Base-by-base conservation (phyloP, 108 stramenopile genomes). In the Cyclotella choctawhatcheeana region DNA sequence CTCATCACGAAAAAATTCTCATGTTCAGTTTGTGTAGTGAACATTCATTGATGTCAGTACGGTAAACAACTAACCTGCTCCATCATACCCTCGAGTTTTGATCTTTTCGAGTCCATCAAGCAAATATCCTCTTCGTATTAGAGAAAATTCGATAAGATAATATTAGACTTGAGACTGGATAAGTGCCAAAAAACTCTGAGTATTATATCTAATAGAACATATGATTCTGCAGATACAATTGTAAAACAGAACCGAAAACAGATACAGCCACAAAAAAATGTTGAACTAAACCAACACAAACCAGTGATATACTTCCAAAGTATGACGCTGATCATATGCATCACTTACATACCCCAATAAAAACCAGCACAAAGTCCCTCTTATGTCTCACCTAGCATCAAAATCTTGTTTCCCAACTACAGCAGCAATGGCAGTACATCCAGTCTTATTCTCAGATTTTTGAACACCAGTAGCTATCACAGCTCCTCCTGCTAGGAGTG, bases 51-150 rank as follows among this genome's bases (percentile, higher is more conserved):
- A n/a, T n/a, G n/a, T n/a, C n/a, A n/a, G n/a, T n/a, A n/a, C n/a
- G n/a, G n/a, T n/a, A n/a, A n/a, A n/a, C n/a, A n/a, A n/a, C n/a
- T n/a, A n/a, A n/a, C n/a, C n/a, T 10, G 95, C 91, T 14, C 89
- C 88, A 70, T 96, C 95, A 53, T 96, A 96, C 18, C 95, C 95
- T 3, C 93, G 80, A 33, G 93, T 92, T 61, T 90, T 88, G 67
- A 96, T 84, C 67, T 93, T 88, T 44, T 81, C 74, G 51, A 96
- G 76, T 6, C 92, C 95, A 64, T 94, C 88, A 12, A 92, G 34
- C 3, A 94, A 74, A 62, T 81, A 83, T 30, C 74, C 74, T 20
- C 84, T 78, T 48, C 24, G 20, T 44, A 27, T 25, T 14, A 34
- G 13, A 51, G 33, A 60, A 63, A 4, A 33, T 32, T 5, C 1